Evolutionary conservation across 2,329 filamentous ascomycete genomes (phyloP), one percentile per base, ranked within the genome.

Genomic region (Fusarium stilboides): DNA sequence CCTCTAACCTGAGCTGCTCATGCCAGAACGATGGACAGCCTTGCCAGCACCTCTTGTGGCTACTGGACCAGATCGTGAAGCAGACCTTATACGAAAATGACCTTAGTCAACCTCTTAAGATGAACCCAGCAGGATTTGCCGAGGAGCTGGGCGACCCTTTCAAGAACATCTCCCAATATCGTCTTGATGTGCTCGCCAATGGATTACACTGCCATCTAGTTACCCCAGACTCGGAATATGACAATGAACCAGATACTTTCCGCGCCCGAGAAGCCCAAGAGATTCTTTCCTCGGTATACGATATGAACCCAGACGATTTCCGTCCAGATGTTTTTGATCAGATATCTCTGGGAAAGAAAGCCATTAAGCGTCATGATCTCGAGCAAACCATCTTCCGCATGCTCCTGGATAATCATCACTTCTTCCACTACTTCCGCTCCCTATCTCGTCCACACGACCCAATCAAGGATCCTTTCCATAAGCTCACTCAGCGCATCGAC

Each of bases 21-120:
- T 88, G 86, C 62, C 74, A 70, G 43, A 69, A 70, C n/a, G 65
- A 70, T 45, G 68, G 71, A 47, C 67, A 73, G 36, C 84, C 83
- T 0, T 88, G 86, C 71, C 79, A 81, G 13, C 87, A 88, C 62
- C 76, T 86, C 31, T 74, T 88, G 28, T 88, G 86, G 85, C 79
- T 88, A 15, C 80, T 87, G 47, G 86, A 88, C 74, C 83, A 83
- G 70, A 79, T 88, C 31, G 79, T 83, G 20, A 82, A 82, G 53
- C 82, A 87, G 70, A 81, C 82, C 5, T 73, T 85, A 6, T 82
- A 83, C 62, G 75, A 80, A 40, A 78, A 80, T 37, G 76, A 80
- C 46, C 72, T 73, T 10, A 65, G 75, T 8, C 73, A 78, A 15
- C 79, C 82, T 20, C 76, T 86, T 44, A 82, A 75, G 24, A 79